Conservation (phyloP, 2,329 filamentous ascomycete species). For the Xylariaceae sp. region DNA sequence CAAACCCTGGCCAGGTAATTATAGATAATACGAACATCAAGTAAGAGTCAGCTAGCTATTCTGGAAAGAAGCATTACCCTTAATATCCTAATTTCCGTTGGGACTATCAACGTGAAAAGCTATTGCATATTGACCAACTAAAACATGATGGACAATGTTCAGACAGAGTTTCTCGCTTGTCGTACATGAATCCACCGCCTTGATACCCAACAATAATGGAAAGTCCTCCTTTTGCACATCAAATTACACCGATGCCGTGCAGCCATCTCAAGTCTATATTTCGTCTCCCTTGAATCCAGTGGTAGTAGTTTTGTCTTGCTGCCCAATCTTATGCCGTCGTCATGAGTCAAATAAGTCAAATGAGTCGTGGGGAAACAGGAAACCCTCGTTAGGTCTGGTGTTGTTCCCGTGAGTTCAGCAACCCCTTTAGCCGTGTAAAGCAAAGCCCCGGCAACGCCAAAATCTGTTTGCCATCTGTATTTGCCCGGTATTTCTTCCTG, state of each 20-base stretch:
- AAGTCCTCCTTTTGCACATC: slow-evolving; percentile 33
- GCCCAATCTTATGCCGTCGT: slow-evolving; percentile 41
- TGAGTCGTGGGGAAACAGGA: slow-evolving; percentile 35
- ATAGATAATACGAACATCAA: too few species aligned
- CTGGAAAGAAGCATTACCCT: slow-evolving; percentile 19
- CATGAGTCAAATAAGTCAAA: slow-evolving; percentile 41
- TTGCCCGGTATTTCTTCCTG: slow-evolving; percentile 30
- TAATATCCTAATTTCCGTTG: slow-evolving; percentile 10
- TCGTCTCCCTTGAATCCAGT: slow-evolving; percentile 36
- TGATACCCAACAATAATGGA: slow-evolving; percentile 26
- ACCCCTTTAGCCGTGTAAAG: slow-evolving; percentile 36
- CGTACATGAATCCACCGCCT: slow-evolving; percentile 23
- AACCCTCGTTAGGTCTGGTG: slow-evolving; percentile 30
- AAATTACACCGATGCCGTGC: slow-evolving; percentile 42
- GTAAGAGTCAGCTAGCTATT: too few species aligned
- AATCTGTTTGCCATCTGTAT: slow-evolving; percentile 36
- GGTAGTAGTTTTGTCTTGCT: slow-evolving; percentile 42
- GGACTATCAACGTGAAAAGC: slow-evolving; percentile 5
- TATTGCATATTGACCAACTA: slow-evolving; percentile 18
- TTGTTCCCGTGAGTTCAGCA: slow-evolving; percentile 31
- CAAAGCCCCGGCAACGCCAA: slow-evolving; percentile 37
- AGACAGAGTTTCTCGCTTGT: slow-evolving; percentile 27
- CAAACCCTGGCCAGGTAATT: too few species aligned
- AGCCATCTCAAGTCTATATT: slow-evolving; percentile 41
- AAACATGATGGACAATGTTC: slow-evolving; percentile 22